Evolutionary conservation across 306 rosid species (phyloP).

Genomic region (Arachis hypogaea): DNA sequence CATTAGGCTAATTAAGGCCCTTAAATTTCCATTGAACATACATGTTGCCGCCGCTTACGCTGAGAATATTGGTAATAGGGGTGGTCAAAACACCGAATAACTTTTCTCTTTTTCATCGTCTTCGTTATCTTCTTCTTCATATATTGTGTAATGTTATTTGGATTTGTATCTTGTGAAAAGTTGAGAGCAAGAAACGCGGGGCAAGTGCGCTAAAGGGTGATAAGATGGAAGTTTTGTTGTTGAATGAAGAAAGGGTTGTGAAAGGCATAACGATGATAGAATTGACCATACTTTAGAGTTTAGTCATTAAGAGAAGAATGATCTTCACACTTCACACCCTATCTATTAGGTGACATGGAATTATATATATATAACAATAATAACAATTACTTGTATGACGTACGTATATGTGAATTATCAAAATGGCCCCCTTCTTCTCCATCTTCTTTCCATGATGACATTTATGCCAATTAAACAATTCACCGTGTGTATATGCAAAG

Average conservation of each 20-base stretch:
- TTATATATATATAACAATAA: too few species aligned
- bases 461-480: too few species aligned
- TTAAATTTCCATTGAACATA: slow-evolving; percentile 9
- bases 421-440: too few species aligned
- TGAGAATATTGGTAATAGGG: neutral
- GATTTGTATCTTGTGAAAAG: slow-evolving; percentile 36
- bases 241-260: neutral
- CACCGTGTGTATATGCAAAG: too few species aligned
- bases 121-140: slow-evolving; percentile 45
- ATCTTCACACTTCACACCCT: too few species aligned
- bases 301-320: too few species aligned
- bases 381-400: neutral
- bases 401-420: too few species aligned
- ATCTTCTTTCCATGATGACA: too few species aligned
- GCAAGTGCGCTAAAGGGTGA: slow-evolving; percentile 53
- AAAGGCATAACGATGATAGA: neutral
- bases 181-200: slow-evolving; percentile 26
- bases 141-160: slow-evolving; percentile 44
- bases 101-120: slow-evolving; percentile 9
- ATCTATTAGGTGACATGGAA: neutral
- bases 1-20: neutral
- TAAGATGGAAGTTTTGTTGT: slow-evolving; percentile 29
- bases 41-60: neutral
- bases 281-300: neutral
- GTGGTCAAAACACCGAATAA: neutral